Conservation (phyloP, 495 filamentous ascomycete species). For the Aspergillus affinis region DNA sequence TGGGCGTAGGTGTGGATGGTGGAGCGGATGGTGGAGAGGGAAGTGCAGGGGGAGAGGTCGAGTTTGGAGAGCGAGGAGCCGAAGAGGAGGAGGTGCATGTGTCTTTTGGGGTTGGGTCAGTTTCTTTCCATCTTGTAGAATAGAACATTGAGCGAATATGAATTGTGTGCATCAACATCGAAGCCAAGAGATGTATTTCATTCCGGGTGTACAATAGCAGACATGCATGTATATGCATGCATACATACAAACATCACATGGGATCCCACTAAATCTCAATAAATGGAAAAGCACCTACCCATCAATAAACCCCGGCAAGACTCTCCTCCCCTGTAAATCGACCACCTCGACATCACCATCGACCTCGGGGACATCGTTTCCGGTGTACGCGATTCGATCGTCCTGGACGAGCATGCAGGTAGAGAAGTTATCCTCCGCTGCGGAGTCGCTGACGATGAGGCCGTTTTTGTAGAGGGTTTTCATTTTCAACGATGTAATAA, state of each 20-base stretch:
- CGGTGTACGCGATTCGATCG: slow-evolving; percentile 38
- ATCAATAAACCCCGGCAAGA: slow-evolving; percentile 63
- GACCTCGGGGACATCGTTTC: slow-evolving; percentile 28
- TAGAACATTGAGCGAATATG: background rate
- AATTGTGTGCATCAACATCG: too few species aligned
- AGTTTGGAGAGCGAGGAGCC: slow-evolving; percentile 58
- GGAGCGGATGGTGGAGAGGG: slow-evolving; percentile 50
- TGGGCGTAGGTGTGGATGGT: slow-evolving; percentile 47
- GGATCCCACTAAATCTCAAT: too few species aligned
- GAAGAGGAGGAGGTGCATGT: slow-evolving; percentile 59
- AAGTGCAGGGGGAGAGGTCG: slow-evolving; percentile 49
- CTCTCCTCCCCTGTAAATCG: slow-evolving; percentile 44
- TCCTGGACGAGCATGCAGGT: slow-evolving; percentile 31
- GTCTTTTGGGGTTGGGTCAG: slow-evolving; percentile 12
- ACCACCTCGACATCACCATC: slow-evolving; percentile 17
- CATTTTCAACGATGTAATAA: slow-evolving; percentile 8
- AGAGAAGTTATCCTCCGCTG: background rate
- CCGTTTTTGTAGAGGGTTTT: slow-evolving; percentile 22
- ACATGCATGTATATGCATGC: background rate
- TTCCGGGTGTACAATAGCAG: background rate
- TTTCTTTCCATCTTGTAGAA: background rate
- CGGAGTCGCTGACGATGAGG: slow-evolving; percentile 10
- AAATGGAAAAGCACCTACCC: slow-evolving; percentile 39
- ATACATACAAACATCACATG: too few species aligned
- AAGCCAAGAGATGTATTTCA: background rate